Conservation (phyloP, 108 stramenopile genomes). For the Aurantiochytrium sp. region DNA sequence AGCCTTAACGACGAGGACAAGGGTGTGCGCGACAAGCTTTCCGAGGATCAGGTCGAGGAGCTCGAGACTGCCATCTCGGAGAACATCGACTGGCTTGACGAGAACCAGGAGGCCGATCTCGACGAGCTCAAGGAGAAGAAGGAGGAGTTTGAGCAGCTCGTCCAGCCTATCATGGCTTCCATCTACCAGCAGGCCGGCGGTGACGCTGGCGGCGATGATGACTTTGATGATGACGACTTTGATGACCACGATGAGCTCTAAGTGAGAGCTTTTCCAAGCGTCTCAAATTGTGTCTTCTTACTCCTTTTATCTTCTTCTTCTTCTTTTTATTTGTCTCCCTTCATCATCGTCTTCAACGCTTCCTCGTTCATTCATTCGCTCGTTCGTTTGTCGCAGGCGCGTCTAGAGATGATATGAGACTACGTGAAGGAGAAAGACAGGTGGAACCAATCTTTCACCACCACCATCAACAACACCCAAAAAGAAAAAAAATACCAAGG, state of each 20-base stretch:
- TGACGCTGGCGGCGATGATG: slow-evolving; percentile 51
- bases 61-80: slow-evolving; percentile 71
- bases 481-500: too few species aligned
- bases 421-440: too few species aligned
- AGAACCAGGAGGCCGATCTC: slow-evolving; percentile 76
- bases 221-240: slow-evolving; percentile 35
- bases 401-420: too few species aligned
- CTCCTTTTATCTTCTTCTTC: too few species aligned
- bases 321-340: too few species aligned
- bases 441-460: too few species aligned
- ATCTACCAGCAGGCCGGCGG: slow-evolving; percentile 52
- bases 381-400: too few species aligned
- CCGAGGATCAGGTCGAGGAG: slow-evolving; percentile 76
- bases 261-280: background rate
- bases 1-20: slow-evolving; percentile 76
- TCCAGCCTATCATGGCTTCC: slow-evolving; percentile 75
- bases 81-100: slow-evolving; percentile 86
- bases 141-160: slow-evolving; percentile 77
- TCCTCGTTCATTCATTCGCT: too few species aligned
- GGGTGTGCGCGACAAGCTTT: slow-evolving; percentile 50
- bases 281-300: too few species aligned
- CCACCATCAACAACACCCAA: too few species aligned
- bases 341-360: too few species aligned
- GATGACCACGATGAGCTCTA: slow-evolving; percentile 31
- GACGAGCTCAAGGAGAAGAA: slow-evolving; percentile 73